Evolutionary conservation across 2,329 filamentous ascomycete genomes (phyloP).

Genomic region (Emergomyces africanus): DNA sequence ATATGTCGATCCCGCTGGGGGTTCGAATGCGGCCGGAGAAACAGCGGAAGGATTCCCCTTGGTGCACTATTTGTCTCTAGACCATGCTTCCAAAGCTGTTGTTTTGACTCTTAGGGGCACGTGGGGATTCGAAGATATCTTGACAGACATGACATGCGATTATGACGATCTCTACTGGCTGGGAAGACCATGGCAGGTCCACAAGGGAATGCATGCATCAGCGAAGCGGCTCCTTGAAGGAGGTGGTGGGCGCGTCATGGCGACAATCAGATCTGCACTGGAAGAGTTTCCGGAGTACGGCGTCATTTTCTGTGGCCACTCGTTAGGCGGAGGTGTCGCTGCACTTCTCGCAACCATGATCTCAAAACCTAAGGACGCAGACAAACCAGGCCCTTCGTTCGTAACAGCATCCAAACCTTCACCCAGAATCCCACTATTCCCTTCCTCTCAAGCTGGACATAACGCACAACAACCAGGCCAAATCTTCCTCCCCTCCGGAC

Average conservation of each 20-base stretch:
- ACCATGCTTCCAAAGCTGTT: constrained; percentile 58
- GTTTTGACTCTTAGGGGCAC: constrained; percentile 62
- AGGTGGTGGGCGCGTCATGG: constrained; percentile 52
- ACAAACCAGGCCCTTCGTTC: constrained; percentile 44
- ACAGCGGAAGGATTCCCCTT: constrained; percentile 55
- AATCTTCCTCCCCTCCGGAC: constrained; percentile 49
- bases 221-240: constrained; percentile 55
- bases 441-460: constrained; percentile 16
- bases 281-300: constrained; percentile 57
- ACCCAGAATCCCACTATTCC: constrained; percentile 26
- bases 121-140: constrained; percentile 58
- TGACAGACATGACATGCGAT: constrained; percentile 62
- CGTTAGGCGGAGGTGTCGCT: constrained; percentile 56
- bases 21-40: constrained; percentile 51
- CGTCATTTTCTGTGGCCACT: constrained; percentile 56
- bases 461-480: constrained; percentile 11
- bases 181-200: constrained; percentile 53
- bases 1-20: constrained; percentile 56
- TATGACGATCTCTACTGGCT: constrained; percentile 47
- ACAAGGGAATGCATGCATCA: constrained; percentile 63
- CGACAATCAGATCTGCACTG: constrained; percentile 52
- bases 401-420: constrained; percentile 41
- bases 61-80: constrained; percentile 60
- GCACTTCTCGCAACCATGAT: constrained; percentile 59
- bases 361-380: constrained; percentile 42